Evolutionary conservation across 129 eudicot species (phyloP).

Genomic region (Escallonia herrerae): DNA sequence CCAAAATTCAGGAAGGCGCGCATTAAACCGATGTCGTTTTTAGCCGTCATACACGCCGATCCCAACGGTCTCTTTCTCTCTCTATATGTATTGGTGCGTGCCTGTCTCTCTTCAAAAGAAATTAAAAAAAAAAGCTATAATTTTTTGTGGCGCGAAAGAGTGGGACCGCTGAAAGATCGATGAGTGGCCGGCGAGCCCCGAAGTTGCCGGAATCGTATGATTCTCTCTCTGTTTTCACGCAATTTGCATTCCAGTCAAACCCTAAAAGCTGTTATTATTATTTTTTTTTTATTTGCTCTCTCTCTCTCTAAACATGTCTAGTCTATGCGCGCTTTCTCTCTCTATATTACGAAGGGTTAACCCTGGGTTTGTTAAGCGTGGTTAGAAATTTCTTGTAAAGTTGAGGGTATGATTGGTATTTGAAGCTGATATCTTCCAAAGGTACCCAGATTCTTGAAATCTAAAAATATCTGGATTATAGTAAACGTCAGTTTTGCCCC

Average conservation of each 20-base stretch:
- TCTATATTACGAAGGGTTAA: not conserved
- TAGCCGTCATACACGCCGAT: constrained; percentile 7
- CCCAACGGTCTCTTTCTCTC: constrained; percentile 4
- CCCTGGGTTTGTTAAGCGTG: not conserved
- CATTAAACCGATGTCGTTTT: constrained; percentile 3
- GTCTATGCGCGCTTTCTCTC: not conserved
- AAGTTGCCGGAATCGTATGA: constrained; percentile 11
- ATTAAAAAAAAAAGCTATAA: not conserved
- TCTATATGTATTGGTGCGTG: not conserved
- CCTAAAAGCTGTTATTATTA: constrained; percentile 12
- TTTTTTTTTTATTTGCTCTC: not conserved
- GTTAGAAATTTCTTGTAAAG: not conserved
- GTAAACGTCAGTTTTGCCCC: no score
- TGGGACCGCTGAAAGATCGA: constrained; percentile 6
- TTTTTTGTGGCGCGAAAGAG: not conserved
- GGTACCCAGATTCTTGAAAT: no score
- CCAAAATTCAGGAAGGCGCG: not conserved
- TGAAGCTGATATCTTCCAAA: no score
- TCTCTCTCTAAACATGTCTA: not conserved
- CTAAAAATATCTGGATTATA: no score
- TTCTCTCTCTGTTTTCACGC: not conserved
- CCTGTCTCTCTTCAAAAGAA: no score
- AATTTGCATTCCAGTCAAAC: constrained; percentile 16
- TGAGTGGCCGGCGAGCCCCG: constrained; percentile 8
- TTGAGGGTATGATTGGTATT: not conserved